Evolutionary conservation across 345 rosid species (phyloP).

Genomic region (Euphorbia pulcherrima): DNA sequence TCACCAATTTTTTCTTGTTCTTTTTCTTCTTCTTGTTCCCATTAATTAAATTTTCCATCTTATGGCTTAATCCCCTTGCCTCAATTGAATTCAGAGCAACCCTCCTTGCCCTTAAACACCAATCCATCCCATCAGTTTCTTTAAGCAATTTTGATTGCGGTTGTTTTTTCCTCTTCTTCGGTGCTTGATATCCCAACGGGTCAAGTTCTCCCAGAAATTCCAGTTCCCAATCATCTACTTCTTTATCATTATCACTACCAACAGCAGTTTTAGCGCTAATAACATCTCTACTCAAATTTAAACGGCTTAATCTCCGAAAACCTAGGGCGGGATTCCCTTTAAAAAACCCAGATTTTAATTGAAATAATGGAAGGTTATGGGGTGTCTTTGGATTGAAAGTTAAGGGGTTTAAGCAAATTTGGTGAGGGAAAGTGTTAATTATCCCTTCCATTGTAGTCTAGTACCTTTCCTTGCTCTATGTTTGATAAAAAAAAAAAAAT

Average conservation of each 20-base stretch:
- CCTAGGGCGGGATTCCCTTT: slow-evolving; percentile 17
- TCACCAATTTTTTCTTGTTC: slow-evolving; percentile 39
- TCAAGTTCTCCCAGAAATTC: slow-evolving; percentile 71
- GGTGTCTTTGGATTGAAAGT: slow-evolving; percentile 25
- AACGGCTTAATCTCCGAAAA: slow-evolving; percentile 19
- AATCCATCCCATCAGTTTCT: slow-evolving; percentile 75
- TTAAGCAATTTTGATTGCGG: slow-evolving; percentile 40
- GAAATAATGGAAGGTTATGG: slow-evolving; percentile 22
- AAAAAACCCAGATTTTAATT: slow-evolving; percentile 26
- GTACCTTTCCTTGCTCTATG: slow-evolving; percentile 1
- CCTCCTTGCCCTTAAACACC: slow-evolving; percentile 83
- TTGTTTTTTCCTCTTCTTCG: slow-evolving; percentile 58
- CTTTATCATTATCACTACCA: slow-evolving; percentile 21
- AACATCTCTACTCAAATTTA: slow-evolving; percentile 21
- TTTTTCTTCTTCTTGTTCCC: slow-evolving; percentile 55
- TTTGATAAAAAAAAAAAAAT: slow-evolving; percentile 2
- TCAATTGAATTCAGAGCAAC: slow-evolving; percentile 71
- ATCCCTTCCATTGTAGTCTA: slow-evolving; percentile 38
- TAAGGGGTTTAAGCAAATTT: slow-evolving; percentile 30
- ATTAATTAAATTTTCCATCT: slow-evolving; percentile 48
- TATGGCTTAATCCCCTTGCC: slow-evolving; percentile 53
- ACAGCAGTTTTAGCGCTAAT: slow-evolving; percentile 13
- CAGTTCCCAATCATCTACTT: slow-evolving; percentile 60
- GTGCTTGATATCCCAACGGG: slow-evolving; percentile 52
- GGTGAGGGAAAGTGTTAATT: slow-evolving; percentile 33